These are phyloP conservation scores for Piloderma croceum DNA, from an alignment of 768 basidiomycete genomes.

Conservation along the genomic window DNA sequence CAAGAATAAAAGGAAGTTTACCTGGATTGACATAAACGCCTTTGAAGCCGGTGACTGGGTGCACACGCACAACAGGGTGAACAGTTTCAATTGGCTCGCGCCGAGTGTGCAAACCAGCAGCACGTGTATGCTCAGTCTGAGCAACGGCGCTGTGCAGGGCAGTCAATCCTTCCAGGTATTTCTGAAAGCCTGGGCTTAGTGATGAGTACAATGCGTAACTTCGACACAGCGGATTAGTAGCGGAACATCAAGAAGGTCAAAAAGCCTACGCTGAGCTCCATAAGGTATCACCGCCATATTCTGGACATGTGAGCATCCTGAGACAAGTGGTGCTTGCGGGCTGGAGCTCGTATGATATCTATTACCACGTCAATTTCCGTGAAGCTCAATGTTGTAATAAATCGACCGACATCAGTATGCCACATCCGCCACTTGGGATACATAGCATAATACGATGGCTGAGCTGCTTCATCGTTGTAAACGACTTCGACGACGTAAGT, in stretches of 20 bases:
- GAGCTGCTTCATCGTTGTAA: too few species aligned
- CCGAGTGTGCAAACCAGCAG: conserved; percentile 64
- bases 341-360: conserved; percentile 73
- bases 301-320: conserved; percentile 59
- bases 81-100: conserved; percentile 62
- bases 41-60: conserved; percentile 84
- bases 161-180: conserved; percentile 65
- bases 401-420: conserved; percentile 67
- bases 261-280: conserved; percentile 54
- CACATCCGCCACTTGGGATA: conserved; percentile 73
- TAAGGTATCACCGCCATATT: conserved; percentile 51
- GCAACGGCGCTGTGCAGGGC: conserved; percentile 75
- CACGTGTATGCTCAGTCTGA: conserved; percentile 70
- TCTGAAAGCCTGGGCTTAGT: conserved; percentile 67
- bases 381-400: too few species aligned
- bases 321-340: conserved; percentile 79
- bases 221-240: conserved; percentile 1
- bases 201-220: conserved; percentile 84
- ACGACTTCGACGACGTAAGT: too few species aligned
- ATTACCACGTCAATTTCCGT: too few species aligned
- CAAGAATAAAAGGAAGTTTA: conserved; percentile 17
- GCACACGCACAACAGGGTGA: conserved; percentile 79
- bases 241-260: conserved; percentile 10
- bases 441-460: too few species aligned
- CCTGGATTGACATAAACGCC: conserved; percentile 77